Evolutionary conservation across 805 yeast genomes (phyloP).

Genomic region (Candida loeiensis): DNA sequence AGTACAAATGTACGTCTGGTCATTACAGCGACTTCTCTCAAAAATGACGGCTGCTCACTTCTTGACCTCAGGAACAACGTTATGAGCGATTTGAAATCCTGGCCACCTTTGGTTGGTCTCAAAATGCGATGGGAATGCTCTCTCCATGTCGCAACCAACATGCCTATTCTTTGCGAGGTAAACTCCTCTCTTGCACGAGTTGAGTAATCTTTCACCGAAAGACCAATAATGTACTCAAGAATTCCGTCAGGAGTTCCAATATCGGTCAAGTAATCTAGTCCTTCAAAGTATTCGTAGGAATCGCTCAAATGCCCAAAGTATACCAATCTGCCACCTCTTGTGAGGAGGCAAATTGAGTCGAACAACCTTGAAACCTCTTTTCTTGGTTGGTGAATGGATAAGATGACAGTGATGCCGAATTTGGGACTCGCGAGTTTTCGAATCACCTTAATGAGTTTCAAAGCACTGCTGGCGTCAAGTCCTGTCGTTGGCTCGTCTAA

Average conservation of each 20-base stretch:
- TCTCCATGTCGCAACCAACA: constrained; percentile 26
- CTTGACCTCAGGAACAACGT: constrained; percentile 14
- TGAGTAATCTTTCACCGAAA: constrained; percentile 34
- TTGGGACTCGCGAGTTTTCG: constrained; percentile 41
- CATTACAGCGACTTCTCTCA: constrained; percentile 18
- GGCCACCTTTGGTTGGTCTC: background rate
- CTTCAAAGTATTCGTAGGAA: constrained; percentile 48
- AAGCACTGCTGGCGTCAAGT: constrained; percentile 74
- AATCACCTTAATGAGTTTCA: constrained; percentile 56
- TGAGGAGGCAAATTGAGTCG: constrained; percentile 64
- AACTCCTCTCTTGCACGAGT: constrained; percentile 21
- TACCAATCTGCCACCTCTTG: constrained; percentile 52
- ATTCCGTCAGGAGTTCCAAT: constrained; percentile 12
- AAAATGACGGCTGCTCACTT: constrained; percentile 17
- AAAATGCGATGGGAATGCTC: constrained; percentile 6
- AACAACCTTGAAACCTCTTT: constrained; percentile 68
- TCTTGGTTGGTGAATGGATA: constrained; percentile 83
- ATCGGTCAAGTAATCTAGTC: constrained; percentile 14
- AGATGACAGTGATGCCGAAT: constrained; percentile 67
- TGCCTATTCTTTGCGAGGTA: constrained; percentile 23
- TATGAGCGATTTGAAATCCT: constrained; percentile 4
- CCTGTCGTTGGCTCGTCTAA: constrained; percentile 91
- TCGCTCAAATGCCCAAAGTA: constrained; percentile 44
- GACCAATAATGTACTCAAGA: constrained; percentile 34
- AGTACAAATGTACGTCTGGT: constrained; percentile 19